Percentiles rank a stretch among this genome's conserved stretches.
phyloP scores from a whole-genome alignment of 2,329 filamentous ascomycete species.

The Neocatenulostroma microsporum region DNA sequence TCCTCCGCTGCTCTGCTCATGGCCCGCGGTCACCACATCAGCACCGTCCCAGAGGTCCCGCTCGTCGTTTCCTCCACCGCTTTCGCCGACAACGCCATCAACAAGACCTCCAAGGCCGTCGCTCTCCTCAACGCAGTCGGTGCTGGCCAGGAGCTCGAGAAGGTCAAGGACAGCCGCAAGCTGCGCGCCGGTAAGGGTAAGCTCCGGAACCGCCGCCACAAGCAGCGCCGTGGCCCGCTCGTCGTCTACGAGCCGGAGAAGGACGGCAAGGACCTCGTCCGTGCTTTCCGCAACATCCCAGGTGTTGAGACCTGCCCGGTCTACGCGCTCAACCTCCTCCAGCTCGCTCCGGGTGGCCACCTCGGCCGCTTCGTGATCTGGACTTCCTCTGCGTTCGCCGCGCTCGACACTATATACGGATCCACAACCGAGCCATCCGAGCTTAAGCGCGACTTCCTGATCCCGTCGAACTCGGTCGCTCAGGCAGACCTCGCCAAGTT shows the following conservation, averaged over 20 bases:
- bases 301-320: slow-evolving; percentile 96
- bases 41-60: slow-evolving; percentile 86
- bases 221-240: slow-evolving; percentile 94
- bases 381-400: slow-evolving; percentile 94
- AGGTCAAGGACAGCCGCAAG: slow-evolving; percentile 96
- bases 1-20: slow-evolving; percentile 90
- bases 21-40: slow-evolving; percentile 94
- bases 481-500: slow-evolving; percentile 94
- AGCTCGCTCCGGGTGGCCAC: slow-evolving; percentile 97
- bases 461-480: slow-evolving; percentile 83
- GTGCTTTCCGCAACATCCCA: slow-evolving; percentile 97
- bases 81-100: slow-evolving; percentile 69
- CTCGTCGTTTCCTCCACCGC: slow-evolving; percentile 89
- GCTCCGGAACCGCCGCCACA: slow-evolving; percentile 90
- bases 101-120: slow-evolving; percentile 83
- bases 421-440: slow-evolving; percentile 80
- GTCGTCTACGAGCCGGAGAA: slow-evolving; percentile 94
- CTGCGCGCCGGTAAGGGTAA: slow-evolving; percentile 98
- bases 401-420: slow-evolving; percentile 95
- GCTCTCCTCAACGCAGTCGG: slow-evolving; percentile 84
- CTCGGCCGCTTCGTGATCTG: slow-evolving; percentile 98
- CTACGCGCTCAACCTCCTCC: slow-evolving; percentile 93
- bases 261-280: slow-evolving; percentile 89
- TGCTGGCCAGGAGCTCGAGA: slow-evolving; percentile 82
- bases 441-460: slow-evolving; percentile 98